A percentile compares a stretch with the other conserved stretches of the same genome.
phyloP scores from a whole-genome alignment of 2,329 filamentous ascomycete genomes.

The Polychaeton citri region DNA sequence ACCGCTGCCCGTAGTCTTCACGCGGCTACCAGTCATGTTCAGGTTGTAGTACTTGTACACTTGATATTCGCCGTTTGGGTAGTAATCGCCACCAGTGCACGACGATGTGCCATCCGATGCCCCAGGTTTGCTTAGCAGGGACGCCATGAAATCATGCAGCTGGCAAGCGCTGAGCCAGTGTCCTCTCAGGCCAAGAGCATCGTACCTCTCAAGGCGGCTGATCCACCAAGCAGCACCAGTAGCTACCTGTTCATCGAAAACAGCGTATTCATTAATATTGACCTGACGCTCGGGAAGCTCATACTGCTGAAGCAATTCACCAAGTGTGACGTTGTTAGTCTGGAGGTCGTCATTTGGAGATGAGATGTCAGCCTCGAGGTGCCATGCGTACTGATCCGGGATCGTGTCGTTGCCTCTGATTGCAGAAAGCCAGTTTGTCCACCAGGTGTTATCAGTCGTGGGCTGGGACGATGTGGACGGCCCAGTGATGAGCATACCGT shows the following conservation, averaged over 20 bases:
- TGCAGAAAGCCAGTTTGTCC: constrained; percentile 24
- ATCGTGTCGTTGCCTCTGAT: constrained; percentile 24
- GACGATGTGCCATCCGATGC: constrained; percentile 9
- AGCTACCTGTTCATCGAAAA: constrained; percentile 28
- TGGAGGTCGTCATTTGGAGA: constrained; percentile 13
- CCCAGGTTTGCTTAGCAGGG: constrained; percentile 24
- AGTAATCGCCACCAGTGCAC: constrained; percentile 23
- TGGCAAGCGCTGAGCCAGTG: constrained; percentile 31
- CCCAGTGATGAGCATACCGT: constrained; percentile 21
- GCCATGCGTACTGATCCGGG: constrained; percentile 34
- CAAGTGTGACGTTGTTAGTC: constrained; percentile 15
- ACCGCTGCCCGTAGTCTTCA: constrained; percentile 22
- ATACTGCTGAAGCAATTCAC: constrained; percentile 15
- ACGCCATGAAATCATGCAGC: constrained; percentile 33
- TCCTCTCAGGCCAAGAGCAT: constrained; percentile 29
- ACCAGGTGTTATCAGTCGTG: constrained; percentile 27
- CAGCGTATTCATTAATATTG: constrained; percentile 39
- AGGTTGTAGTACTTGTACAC: constrained; percentile 36
- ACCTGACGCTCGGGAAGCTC: constrained; percentile 23
- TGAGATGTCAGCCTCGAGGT: constrained; percentile 27
- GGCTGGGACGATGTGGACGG: constrained; percentile 26
- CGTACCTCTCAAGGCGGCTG: constrained; percentile 31
- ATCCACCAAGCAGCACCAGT: constrained; percentile 33
- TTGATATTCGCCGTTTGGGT: constrained; percentile 30
- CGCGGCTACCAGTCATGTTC: constrained; percentile 31